Conservation (phyloP, 2,329 filamentous ascomycete species). For the Apiospora koreana region DNA sequence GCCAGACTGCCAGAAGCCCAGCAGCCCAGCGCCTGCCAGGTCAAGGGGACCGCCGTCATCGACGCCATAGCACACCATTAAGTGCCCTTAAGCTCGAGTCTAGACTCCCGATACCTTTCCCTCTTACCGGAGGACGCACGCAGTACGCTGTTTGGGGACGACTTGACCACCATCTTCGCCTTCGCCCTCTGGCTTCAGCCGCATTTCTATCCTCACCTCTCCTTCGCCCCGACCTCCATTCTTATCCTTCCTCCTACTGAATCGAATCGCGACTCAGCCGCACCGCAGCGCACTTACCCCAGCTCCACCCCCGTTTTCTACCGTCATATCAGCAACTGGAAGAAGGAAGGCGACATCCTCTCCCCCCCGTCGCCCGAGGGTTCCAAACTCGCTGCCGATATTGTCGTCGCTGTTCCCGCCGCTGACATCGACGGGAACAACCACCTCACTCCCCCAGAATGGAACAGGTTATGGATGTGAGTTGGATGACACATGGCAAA, state of each 20-base stretch:
- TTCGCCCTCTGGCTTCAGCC: background rate
- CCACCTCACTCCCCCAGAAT: constrained; percentile 44
- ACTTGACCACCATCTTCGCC: background rate
- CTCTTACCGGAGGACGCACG: background rate
- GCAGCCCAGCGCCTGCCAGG: background rate
- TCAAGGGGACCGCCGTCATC: background rate
- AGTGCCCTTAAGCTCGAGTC: background rate
- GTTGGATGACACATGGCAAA: constrained; percentile 86
- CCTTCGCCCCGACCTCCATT: background rate
- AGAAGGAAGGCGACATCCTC: background rate
- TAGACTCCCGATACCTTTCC: background rate
- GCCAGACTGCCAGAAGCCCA: too few relatives aligned
- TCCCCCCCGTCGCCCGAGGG: background rate
- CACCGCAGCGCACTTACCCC: constrained; percentile 4
- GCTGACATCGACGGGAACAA: background rate
- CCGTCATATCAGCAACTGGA: constrained; percentile 2
- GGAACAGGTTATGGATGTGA: constrained; percentile 85
- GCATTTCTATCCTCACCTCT: background rate
- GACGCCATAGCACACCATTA: background rate
- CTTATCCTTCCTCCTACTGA: background rate
- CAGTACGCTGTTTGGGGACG: too few relatives aligned
- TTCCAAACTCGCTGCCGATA: background rate
- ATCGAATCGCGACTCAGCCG: background rate
- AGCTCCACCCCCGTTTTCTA: constrained; percentile 8
- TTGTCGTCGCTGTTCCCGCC: background rate